Conservation (phyloP, 331 rosid genomes). For the Acacia concinna region DNA sequence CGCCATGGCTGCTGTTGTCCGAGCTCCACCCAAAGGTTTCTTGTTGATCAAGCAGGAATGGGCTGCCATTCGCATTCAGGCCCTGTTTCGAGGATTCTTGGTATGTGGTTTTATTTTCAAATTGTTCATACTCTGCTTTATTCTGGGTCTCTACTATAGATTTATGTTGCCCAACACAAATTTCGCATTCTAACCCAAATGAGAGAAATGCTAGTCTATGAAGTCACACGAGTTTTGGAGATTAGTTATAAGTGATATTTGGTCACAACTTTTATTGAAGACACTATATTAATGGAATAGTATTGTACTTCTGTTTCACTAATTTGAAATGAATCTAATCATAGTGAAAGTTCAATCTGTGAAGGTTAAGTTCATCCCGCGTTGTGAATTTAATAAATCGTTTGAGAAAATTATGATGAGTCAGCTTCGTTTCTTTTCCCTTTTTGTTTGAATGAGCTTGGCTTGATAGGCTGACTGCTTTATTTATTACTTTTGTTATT, state of each 20-base stretch:
- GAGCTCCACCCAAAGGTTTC: slow-evolving; percentile 74
- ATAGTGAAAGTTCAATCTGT: slow-evolving; percentile 6
- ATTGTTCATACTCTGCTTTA: neutral
- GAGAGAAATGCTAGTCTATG: slow-evolving; percentile 1
- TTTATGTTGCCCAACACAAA: neutral
- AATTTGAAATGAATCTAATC: neutral
- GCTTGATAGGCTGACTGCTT: neutral
- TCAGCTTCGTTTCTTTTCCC: neutral
- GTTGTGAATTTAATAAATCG: slow-evolving; percentile 3
- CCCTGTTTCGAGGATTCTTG: slow-evolving; percentile 77
- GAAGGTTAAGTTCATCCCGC: neutral
- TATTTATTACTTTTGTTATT: neutral
- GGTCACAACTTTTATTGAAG: neutral
- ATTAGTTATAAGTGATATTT: neutral
- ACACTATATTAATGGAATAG: neutral
- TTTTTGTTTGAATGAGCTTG: neutral
- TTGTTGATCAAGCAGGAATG: slow-evolving; percentile 60
- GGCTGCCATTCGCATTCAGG: slow-evolving; percentile 87
- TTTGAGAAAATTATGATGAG: neutral
- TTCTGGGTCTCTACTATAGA: neutral
- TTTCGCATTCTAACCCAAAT: neutral
- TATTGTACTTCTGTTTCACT: neutral
- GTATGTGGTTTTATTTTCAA: slow-evolving; percentile 33
- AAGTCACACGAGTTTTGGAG: neutral
- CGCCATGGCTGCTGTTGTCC: slow-evolving; percentile 71